Percentiles rank a stretch among this genome's conserved stretches.
These are phyloP conservation scores for Sedum album DNA, from an alignment of 164 flowering plant genomes.

Conservation along the genomic window DNA sequence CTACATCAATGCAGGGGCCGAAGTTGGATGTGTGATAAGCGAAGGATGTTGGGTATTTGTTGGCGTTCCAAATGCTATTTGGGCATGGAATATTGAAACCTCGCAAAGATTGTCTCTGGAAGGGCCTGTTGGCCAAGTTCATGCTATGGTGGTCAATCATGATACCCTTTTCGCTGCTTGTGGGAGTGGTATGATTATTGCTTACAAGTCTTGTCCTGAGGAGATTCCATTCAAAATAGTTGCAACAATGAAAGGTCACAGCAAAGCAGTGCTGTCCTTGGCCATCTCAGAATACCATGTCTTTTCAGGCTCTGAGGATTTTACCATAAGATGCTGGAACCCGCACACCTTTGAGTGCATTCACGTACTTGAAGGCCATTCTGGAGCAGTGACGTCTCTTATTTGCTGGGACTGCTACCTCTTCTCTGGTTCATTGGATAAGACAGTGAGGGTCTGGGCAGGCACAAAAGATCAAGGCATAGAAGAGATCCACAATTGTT, in stretches of 20 bases:
- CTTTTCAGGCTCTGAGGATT: neutral
- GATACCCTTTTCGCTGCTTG: neutral
- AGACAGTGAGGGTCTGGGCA: neutral
- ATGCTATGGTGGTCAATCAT: neutral
- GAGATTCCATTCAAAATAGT: neutral
- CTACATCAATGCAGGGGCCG: slow-evolving; percentile 15
- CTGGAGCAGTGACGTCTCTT: neutral
- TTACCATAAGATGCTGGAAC: neutral
- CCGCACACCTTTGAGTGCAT: neutral
- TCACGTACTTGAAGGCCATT: neutral
- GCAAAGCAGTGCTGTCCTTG: neutral
- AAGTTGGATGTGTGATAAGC: slow-evolving; percentile 23
- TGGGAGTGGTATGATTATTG: neutral
- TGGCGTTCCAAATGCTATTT: slow-evolving; percentile 28
- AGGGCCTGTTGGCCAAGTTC: slow-evolving; percentile 1
- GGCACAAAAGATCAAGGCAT: neutral
- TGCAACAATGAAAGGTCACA: slow-evolving; percentile 1
- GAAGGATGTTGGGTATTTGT: slow-evolving; percentile 36
- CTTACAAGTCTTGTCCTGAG: neutral
- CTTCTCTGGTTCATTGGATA: neutral
- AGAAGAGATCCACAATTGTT: neutral
- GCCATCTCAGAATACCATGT: neutral
- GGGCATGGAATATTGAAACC: slow-evolving; percentile 16
- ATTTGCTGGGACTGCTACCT: neutral
- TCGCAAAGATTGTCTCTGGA: neutral